Evolutionary conservation across 371 early-diverging fungal species (phyloP).

Genomic region (Saksenaea vasiformis): DNA sequence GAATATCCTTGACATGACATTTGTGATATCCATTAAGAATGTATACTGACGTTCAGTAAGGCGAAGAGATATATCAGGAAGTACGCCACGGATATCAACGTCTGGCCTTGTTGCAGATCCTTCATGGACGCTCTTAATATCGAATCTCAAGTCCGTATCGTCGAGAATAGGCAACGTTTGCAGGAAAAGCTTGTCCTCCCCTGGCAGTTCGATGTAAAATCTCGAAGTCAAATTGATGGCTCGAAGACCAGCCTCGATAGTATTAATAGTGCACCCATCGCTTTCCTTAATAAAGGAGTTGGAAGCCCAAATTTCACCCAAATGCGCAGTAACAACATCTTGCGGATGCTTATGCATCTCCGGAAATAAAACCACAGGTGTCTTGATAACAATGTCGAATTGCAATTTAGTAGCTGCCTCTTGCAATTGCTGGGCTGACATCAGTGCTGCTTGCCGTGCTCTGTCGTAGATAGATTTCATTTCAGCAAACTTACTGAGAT

Average conservation of each 20-base stretch:
- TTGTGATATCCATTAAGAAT: conserved; percentile 73
- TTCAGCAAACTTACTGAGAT: conserved; percentile 77
- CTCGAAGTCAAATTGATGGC: conserved; percentile 72
- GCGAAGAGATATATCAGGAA: conserved; percentile 78
- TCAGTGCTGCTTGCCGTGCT: conserved; percentile 85
- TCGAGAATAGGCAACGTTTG: conserved; percentile 83
- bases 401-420: conserved; percentile 73
- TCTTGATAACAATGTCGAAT: conserved; percentile 83
- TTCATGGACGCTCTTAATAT: conserved; percentile 44
- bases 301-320: conserved; percentile 85
- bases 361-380: conserved; percentile 91
- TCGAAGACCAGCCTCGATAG: conserved; percentile 66
- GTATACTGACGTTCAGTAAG: conserved; percentile 84
- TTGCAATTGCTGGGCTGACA: conserved; percentile 71
- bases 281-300: conserved; percentile 64
- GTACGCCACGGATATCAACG: conserved; percentile 60
- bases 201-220: conserved; percentile 35
- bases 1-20: conserved; percentile 44
- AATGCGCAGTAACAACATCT: conserved; percentile 73
- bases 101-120: conserved; percentile 21
- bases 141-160: conserved; percentile 78
- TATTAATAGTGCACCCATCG: conserved; percentile 51
- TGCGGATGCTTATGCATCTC: conserved; percentile 51
- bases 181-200: conserved; percentile 15
- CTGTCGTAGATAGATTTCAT: conserved; percentile 90